Percentiles rank a stretch among this genome's conserved stretches.
Evolutionary conservation across 306 rosid species (phyloP).

Genomic region (Urtica urens): DNA sequence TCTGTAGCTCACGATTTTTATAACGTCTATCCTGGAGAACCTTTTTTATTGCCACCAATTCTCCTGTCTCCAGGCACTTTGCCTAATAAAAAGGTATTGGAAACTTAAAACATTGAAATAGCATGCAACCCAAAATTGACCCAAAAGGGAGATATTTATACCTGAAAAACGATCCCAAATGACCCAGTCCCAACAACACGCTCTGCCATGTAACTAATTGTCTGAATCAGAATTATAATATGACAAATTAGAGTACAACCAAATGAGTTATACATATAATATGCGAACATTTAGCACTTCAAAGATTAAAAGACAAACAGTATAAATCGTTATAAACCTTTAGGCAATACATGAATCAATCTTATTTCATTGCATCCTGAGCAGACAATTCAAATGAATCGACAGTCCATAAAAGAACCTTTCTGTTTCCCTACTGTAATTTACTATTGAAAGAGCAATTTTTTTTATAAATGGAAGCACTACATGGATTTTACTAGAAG

Average conservation of each 20-base stretch:
- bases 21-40: constrained; percentile 83
- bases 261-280: background rate
- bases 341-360: too few species aligned
- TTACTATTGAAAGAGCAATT: too few species aligned
- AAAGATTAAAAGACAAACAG: too few species aligned
- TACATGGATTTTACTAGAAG: background rate
- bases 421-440: too few species aligned
- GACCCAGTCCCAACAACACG: constrained; percentile 96
- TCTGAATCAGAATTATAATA: constrained; percentile 44
- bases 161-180: constrained; percentile 92
- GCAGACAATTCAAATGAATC: too few species aligned
- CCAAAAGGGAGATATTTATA: constrained; percentile 20
- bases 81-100: constrained; percentile 42
- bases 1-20: constrained; percentile 85
- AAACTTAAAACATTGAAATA: constrained; percentile 15
- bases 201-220: constrained; percentile 96
- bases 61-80: constrained; percentile 87
- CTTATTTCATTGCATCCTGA: too few species aligned
- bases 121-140: background rate
- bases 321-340: too few species aligned
- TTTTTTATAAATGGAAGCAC: too few species aligned
- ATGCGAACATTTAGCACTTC: too few species aligned
- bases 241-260: background rate
- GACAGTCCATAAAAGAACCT: too few species aligned
- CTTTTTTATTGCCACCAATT: constrained; percentile 81